Percentiles rank a stretch among this genome's conserved stretches.
These are phyloP conservation scores for Argentina anserina DNA, from an alignment of 306 rosid genomes.

Conservation along the genomic window DNA sequence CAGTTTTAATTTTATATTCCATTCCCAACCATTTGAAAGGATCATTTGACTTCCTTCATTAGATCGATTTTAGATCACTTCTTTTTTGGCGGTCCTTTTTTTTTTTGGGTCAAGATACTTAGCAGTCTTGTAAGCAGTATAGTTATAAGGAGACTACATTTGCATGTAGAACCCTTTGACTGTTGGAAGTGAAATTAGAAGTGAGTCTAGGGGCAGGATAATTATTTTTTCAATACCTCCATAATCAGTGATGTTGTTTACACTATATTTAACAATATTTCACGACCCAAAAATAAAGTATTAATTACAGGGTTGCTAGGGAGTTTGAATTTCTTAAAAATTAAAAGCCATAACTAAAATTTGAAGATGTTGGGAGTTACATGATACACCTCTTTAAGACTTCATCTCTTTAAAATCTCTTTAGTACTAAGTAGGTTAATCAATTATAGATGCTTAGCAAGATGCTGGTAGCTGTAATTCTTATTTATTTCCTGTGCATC, in stretches of 20 bases:
- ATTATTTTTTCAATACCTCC: neutral
- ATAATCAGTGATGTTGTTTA: neutral
- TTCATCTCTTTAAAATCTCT: neutral
- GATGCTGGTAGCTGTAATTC: neutral
- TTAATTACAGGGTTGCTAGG: neutral
- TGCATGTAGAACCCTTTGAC: neutral
- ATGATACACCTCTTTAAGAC: neutral
- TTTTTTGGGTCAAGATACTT: neutral
- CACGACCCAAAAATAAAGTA: neutral
- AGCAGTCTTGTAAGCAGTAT: neutral
- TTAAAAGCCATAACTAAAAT: neutral
- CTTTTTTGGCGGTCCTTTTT: neutral
- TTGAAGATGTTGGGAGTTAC: neutral
- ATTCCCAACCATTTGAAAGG: neutral
- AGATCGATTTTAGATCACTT: neutral
- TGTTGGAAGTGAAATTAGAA: neutral
- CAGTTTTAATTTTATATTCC: neutral
- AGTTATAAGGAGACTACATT: neutral
- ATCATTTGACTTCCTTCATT: slow-evolving; percentile 6
- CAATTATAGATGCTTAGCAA: slow-evolving; percentile 14
- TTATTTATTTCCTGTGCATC: slow-evolving; percentile 5
- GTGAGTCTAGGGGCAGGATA: neutral
- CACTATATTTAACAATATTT: neutral
- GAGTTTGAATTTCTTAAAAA: neutral
- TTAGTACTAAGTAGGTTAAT: neutral